Base-by-base conservation (phyloP, 2,329 filamentous ascomycete species). In the Periconia digitata region DNA sequence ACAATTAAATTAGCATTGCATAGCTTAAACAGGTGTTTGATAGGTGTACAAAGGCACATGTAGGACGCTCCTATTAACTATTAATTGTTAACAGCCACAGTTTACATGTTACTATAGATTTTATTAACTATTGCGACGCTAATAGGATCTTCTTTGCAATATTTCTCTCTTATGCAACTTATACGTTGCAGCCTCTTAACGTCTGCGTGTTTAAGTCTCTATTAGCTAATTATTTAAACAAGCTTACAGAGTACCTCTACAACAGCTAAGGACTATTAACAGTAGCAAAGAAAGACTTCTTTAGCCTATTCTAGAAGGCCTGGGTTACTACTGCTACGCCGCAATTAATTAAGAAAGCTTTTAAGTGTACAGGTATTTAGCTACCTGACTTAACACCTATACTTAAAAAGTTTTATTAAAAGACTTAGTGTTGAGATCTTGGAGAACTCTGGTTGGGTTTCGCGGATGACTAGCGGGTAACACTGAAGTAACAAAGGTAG, bases 1-100 rank as follows among this genome's bases (percentile, higher is more conserved):
- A 43, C 32, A 36, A 42, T 46, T n/a, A 27, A 27, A 18, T 53
- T 24, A 35, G 50, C 10, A 24, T 49, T 42, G 37, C 27, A 6
- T 51, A 37, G 49, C 44, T 51, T 37, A 8, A 48, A 20, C 37
- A 51, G 41, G 49, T 51, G 18, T 51, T 51, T 49, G 38, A 51
- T 12, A 36, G 38, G 27, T 39, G 21, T 15, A 51, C 42, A 38
- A 21, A 6, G 23, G 37, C 8, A 7, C 49, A 51, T 35, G 49
- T 45, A 36, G 20, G 42, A 42, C 10, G 49, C 41, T 23, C 40
- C 20, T 40, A 46, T 18, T 29, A 37, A 5, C 24, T 50, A 22
- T 36, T 51, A 22, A 16, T 49, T 32, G n/a, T 51, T 32, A 32
- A 51, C 38, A 37, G 46, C 41, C 37, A 51, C 43, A 23, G 49